Evolutionary conservation across 352 stramenopile species (phyloP).

Genomic region (Thraustotheca clavata): DNA sequence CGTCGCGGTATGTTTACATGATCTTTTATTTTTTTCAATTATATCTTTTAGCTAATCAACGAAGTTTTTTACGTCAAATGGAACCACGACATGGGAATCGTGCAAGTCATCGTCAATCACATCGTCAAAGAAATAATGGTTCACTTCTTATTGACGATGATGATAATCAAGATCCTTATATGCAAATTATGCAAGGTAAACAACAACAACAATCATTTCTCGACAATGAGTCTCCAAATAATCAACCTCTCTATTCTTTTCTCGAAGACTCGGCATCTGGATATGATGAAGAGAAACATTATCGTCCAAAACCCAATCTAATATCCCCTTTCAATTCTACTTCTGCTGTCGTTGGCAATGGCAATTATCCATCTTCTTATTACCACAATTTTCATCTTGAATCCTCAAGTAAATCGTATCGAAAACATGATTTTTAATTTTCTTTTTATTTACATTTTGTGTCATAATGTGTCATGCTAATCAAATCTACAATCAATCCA

Average conservation of each 20-base stretch:
- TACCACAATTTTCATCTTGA: too few species aligned
- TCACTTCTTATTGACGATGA: background rate
- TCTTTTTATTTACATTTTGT: too few species aligned
- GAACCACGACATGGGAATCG: background rate
- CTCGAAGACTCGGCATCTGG: background rate
- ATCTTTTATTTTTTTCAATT: background rate
- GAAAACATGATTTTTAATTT: too few species aligned
- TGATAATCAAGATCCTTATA: background rate
- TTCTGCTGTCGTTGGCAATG: background rate
- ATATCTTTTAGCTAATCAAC: background rate
- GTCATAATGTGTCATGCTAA: too few species aligned
- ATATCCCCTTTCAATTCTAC: background rate
- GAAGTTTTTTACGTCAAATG: background rate
- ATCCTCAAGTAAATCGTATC: too few species aligned
- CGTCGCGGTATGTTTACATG: background rate
- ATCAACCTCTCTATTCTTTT: background rate
- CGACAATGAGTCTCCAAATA: background rate
- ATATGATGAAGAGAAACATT: background rate
- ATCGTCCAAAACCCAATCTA: background rate
- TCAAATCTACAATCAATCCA: too few species aligned
- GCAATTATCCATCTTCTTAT: too few species aligned
- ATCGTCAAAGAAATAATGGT: background rate
- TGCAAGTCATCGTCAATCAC: background rate
- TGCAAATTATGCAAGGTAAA: conserved; percentile 2
- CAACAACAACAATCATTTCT: background rate